A percentile compares a stretch with the other conserved stretches of the same genome.
Conservation (phyloP, 2,329 filamentous ascomycete species). For the Trichoderma koningii region DNA sequence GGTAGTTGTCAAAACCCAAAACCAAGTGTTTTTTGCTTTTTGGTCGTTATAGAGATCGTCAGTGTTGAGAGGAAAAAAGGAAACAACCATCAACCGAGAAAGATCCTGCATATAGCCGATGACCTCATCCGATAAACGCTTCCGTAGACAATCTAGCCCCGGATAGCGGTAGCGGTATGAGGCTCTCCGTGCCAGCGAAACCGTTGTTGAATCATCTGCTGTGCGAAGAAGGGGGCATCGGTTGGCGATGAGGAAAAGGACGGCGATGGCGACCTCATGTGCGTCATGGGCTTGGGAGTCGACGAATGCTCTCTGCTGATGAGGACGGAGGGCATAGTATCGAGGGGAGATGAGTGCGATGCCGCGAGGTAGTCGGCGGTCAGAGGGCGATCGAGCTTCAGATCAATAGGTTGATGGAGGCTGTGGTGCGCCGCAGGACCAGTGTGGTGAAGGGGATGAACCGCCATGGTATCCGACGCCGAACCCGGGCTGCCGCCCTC, state of each 20-base stretch:
- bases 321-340: conserved; percentile 35
- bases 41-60: neutral
- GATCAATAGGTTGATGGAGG: conserved; percentile 35
- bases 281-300: conserved; percentile 41
- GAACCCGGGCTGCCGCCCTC: conserved; percentile 3
- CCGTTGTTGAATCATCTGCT: conserved; percentile 45
- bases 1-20: conserved; percentile 15
- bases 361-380: conserved; percentile 31
- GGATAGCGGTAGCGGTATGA: conserved; percentile 54
- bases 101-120: conserved; percentile 15
- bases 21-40: neutral
- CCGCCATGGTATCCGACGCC: neutral
- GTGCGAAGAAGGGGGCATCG: conserved; percentile 45
- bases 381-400: conserved; percentile 29
- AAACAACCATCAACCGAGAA: conserved; percentile 15
- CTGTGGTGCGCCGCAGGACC: conserved; percentile 48
- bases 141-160: conserved; percentile 39
- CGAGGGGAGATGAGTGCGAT: conserved; percentile 28
- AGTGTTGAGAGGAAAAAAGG: conserved; percentile 11
- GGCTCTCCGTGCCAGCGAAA: conserved; percentile 53
- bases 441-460: conserved; percentile 35
- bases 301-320: conserved; percentile 34
- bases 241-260: conserved; percentile 49
- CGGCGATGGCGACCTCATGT: conserved; percentile 49
- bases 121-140: conserved; percentile 28